A percentile compares a stretch with the other conserved stretches of the same genome.
Conservation (phyloP, 352 stramenopile species). For the Phytopythium vexans region DNA sequence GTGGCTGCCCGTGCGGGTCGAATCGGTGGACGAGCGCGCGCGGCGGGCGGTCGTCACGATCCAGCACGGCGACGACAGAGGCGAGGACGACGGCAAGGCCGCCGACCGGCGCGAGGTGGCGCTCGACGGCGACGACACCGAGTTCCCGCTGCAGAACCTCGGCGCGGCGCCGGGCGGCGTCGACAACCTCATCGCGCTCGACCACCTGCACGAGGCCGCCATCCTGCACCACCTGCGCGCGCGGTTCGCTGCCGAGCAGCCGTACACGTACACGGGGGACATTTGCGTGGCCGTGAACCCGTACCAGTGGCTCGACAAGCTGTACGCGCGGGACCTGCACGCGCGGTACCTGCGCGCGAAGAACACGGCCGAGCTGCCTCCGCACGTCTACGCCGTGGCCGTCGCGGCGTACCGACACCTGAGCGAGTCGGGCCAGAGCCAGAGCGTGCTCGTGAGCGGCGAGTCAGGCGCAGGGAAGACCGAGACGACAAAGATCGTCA, state of each 20-base stretch:
- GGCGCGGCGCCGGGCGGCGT: conserved; percentile 19
- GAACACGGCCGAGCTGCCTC: conserved; percentile 48
- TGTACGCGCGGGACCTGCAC: conserved; percentile 72
- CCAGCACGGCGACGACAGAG: conserved; percentile 19
- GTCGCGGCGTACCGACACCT: conserved; percentile 71
- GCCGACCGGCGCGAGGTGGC: conserved; percentile 29
- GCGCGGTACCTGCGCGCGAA: conserved; percentile 53
- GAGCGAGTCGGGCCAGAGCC: conserved; percentile 50
- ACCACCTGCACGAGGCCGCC: conserved; percentile 87
- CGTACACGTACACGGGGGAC: conserved; percentile 95
- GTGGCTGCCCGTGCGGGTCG: conserved; percentile 73
- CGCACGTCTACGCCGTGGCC: conserved; percentile 70
- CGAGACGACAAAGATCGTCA: conserved; percentile 92
- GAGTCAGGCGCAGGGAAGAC: conserved; percentile 92
- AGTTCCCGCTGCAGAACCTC: conserved; percentile 69
- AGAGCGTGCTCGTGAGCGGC: conserved; percentile 85
- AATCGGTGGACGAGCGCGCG: conserved; percentile 49
- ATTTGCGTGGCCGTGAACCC: conserved; percentile 97
- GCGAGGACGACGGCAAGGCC: conserved; percentile 9
- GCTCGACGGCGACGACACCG: conserved; percentile 20
- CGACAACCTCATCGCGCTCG: conserved; percentile 82
- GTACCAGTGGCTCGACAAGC: conserved; percentile 87
- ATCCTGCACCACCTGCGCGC: conserved; percentile 88
- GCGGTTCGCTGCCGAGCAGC: conserved; percentile 71
- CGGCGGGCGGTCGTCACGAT: conserved; percentile 37